Evolutionary conservation across 352 stramenopile species (phyloP).

Genomic region (Pythium sp.): DNA sequence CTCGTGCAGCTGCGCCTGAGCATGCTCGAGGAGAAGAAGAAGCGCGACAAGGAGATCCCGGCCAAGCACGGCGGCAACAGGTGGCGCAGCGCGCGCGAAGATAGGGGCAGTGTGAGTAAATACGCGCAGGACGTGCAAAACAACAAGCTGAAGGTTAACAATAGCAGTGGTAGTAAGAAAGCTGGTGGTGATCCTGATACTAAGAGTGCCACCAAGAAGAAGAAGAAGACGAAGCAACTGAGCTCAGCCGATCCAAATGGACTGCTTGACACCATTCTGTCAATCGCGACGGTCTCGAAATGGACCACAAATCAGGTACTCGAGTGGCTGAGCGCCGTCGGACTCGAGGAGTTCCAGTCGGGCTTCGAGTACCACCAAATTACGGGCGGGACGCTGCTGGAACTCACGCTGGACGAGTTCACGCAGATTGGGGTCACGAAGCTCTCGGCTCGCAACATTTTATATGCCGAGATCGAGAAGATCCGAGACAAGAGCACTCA

Average conservation of each 20-base stretch:
- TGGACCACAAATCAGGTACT: constrained; percentile 61
- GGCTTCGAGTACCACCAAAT: constrained; percentile 82
- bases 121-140: constrained; percentile 68
- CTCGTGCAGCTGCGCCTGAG: constrained; percentile 50
- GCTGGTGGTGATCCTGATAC: background rate
- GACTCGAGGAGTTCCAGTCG: constrained; percentile 58
- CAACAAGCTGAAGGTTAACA: constrained; percentile 17
- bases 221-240: constrained; percentile 23
- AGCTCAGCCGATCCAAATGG: background rate
- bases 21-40: constrained; percentile 69
- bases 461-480: constrained; percentile 52
- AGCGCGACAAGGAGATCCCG: constrained; percentile 46
- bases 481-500: constrained; percentile 27
- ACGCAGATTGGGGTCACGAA: constrained; percentile 50
- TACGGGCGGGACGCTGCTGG: constrained; percentile 45
- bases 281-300: constrained; percentile 33
- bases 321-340: constrained; percentile 58
- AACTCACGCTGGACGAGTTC: constrained; percentile 43
- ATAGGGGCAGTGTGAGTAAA: constrained; percentile 64
- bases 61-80: constrained; percentile 64
- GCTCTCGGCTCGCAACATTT: constrained; percentile 53
- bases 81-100: constrained; percentile 74
- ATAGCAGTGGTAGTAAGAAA: background rate
- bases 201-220: constrained; percentile 4
- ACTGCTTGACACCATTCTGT: constrained; percentile 22